Percentiles rank a stretch among this genome's conserved stretches.
phyloP scores from a whole-genome alignment of 257 asterid species.

The Solanum arcanum region DNA sequence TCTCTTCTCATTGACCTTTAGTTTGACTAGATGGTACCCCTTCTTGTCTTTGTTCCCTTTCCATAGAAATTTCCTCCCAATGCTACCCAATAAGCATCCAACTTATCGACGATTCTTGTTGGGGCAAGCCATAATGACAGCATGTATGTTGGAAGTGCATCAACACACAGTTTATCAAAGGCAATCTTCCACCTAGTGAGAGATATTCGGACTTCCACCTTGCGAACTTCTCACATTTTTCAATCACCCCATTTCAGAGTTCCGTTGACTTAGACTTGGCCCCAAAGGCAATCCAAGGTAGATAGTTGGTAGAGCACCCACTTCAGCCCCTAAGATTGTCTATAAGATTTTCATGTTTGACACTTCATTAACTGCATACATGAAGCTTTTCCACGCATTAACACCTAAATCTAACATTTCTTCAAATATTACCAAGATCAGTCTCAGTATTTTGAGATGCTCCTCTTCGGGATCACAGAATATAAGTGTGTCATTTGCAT shows the following conservation, averaged over 20 bases:
- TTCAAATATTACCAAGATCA: not conserved
- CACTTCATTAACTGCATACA: not conserved
- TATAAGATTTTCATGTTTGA: not conserved
- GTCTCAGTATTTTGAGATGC: not conserved
- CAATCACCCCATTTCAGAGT: not conserved
- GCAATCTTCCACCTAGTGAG: not conserved
- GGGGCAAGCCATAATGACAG: not conserved
- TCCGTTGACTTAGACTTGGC: not conserved
- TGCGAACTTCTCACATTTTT: not conserved
- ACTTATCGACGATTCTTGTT: not conserved
- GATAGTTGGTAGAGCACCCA: not conserved
- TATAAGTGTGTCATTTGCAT: not conserved
- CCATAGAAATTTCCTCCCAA: not conserved
- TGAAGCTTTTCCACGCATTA: not conserved
- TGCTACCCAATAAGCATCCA: not conserved
- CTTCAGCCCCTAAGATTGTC: not conserved
- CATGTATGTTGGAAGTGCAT: not conserved
- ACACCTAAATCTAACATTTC: not conserved
- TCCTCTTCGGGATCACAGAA: not conserved
- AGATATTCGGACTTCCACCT: not conserved
- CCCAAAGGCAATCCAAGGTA: not conserved
- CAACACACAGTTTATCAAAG: not conserved
- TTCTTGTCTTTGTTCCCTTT: not conserved
- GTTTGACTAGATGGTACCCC: not conserved
- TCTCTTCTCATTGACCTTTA: not conserved